A percentile compares a stretch with the other conserved stretches of the same genome.
Evolutionary conservation across 805 yeast species (phyloP).

Genomic region (Wickerhamiella domercqiae): DNA sequence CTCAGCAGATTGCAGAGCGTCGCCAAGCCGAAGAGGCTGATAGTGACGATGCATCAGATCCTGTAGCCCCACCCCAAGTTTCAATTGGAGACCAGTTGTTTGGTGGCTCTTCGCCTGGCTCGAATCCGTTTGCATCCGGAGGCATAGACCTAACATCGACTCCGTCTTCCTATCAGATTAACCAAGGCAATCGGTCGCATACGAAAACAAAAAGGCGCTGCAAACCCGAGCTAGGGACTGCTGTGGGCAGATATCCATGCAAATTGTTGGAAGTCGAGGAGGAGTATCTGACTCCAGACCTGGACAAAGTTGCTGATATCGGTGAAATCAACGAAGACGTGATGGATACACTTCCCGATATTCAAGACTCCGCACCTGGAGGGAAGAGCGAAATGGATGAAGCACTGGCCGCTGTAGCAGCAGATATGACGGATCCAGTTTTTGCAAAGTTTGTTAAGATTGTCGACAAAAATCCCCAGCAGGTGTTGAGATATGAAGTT

Average conservation of each 20-base stretch:
- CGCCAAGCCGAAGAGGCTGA: slow-evolving; percentile 28
- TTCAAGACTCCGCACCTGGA: slow-evolving; percentile 10
- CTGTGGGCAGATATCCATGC: slow-evolving; percentile 45
- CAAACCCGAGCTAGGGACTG: slow-evolving; percentile 6
- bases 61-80: slow-evolving; percentile 3
- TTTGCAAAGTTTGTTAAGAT: slow-evolving; percentile 67
- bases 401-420: slow-evolving; percentile 20
- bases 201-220: slow-evolving; percentile 4
- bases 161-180: slow-evolving; percentile 12
- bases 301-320: slow-evolving; percentile 33
- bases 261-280: slow-evolving; percentile 55
- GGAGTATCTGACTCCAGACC: slow-evolving; percentile 43
- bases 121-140: slow-evolving; percentile 12
- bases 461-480: slow-evolving; percentile 70
- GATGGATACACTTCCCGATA: slow-evolving; percentile 27
- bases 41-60: slow-evolving; percentile 20
- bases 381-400: slow-evolving; percentile 7
- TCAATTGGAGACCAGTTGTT: slow-evolving; percentile 13
- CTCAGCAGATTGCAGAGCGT: slow-evolving; percentile 28
- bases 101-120: slow-evolving; percentile 4
- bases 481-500: slow-evolving; percentile 71
- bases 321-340: slow-evolving; percentile 30
- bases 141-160: slow-evolving; percentile 12
- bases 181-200: slow-evolving; percentile 1
- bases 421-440: slow-evolving; percentile 38